phyloP scores from a whole-genome alignment of 441 rosid species.

The Bruguiera hainesii region DNA sequence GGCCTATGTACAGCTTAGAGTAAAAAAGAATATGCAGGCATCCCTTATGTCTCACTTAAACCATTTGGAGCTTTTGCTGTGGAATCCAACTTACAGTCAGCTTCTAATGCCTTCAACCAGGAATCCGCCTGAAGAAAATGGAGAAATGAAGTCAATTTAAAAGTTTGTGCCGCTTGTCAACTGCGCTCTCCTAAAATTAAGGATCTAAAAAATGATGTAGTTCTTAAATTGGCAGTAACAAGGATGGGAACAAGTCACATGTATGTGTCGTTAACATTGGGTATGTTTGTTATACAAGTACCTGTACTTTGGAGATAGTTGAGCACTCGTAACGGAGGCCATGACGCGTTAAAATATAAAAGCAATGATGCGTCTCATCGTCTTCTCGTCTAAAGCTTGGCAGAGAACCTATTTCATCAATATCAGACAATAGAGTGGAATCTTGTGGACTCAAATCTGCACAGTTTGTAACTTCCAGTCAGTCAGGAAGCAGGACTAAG shows the following conservation, averaged over 20 bases:
- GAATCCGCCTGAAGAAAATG: constrained; percentile 52
- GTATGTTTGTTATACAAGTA: constrained; percentile 4
- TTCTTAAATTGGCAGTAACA: too few relatives aligned
- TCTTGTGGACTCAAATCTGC: constrained; percentile 96
- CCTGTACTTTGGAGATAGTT: constrained; percentile 71
- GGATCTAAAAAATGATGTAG: too few relatives aligned
- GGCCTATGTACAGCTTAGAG: constrained; percentile 28
- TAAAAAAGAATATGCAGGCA: not conserved
- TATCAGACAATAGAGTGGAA: constrained; percentile 73
- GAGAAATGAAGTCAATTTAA: constrained; percentile 3
- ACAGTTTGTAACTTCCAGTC: constrained; percentile 9
- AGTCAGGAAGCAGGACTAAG: constrained; percentile 6
- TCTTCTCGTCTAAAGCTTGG: constrained; percentile 71
- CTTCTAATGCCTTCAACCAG: constrained; percentile 57
- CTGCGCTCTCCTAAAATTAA: not conserved
- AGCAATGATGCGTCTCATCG: constrained; percentile 49
- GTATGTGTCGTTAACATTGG: too few relatives aligned
- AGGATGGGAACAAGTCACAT: too few relatives aligned
- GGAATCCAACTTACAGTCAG: constrained; percentile 45
- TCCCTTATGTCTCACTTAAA: constrained; percentile 21
- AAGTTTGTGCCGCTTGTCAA: not conserved
- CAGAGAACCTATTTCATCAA: constrained; percentile 68
- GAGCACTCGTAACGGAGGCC: constrained; percentile 88
- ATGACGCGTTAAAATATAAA: constrained; percentile 64
- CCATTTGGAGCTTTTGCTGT: constrained; percentile 40